Evolutionary conservation across 176 grass and related monocot genomes (phyloP), one percentile per base, ranked within the genome.

Genomic region (Pontederia crassipes): DNA sequence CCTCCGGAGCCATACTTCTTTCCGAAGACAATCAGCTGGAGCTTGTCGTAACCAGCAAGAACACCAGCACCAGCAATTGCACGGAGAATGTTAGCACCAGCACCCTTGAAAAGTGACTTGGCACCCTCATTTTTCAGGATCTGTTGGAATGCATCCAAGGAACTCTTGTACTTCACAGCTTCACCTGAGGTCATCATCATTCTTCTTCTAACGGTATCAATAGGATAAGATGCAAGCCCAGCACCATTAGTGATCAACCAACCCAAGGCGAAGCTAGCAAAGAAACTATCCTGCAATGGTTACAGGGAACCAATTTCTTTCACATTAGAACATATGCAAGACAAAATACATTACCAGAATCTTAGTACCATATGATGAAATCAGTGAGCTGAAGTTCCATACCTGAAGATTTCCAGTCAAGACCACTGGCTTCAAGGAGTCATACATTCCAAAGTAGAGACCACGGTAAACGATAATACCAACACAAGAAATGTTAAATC

Each of bases 131-230:
- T 68, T 51, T 55, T 68, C 20, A 67, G 14, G 3, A 67, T 55
- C 65, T 67, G 65, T 54, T 46, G 50, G 62, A 65, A 65, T 26
- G 45, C 12, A 12, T 67, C 50, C 0, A 67, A 10, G 26, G 65
- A 67, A 28, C 65, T 67, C 65, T 67, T 55, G 28, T 67, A 55
- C 65, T 67, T 67, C 20, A 67, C 50, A 35, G 65, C 65, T 54
- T 67, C 65, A 32, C 65, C 65, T 54, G 65, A 67, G 49, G 65
- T 67, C 65, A 67, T 67, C 65, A 67, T 67, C 65, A 67, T 67
- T 18, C 49, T 67, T 67, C 65, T 67, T 8, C 65, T 48, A 11
- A 55, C 65, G 11, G 65, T 67, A 32, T 35, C 49, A 18, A 55
- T 45, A 6, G 50, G 65, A n/a, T 67, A 55, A 24, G 65, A 67